These are phyloP conservation scores for Cinnamomum micranthum DNA, from an alignment of 164 flowering plant genomes.

Conservation along the genomic window DNA sequence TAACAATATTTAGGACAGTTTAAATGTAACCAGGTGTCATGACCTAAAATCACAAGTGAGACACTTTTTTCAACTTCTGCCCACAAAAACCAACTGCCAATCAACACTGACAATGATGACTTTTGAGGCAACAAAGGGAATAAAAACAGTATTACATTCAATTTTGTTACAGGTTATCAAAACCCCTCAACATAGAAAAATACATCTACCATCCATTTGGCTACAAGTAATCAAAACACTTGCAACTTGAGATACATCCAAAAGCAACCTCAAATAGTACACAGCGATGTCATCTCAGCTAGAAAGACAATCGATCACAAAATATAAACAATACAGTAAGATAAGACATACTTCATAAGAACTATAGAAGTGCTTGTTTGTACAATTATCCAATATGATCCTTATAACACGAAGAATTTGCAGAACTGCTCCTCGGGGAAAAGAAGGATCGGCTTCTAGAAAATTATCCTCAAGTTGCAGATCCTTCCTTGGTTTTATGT, in stretches of 20 bases:
- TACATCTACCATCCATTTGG: too few relatives aligned
- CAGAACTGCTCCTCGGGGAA: constrained; percentile 80
- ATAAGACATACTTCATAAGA: constrained; percentile 63
- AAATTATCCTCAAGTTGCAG: constrained; percentile 70
- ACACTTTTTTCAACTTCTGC: too few relatives aligned
- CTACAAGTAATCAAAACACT: too few relatives aligned
- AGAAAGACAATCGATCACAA: background rate
- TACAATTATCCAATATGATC: constrained; percentile 84
- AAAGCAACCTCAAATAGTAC: too few relatives aligned
- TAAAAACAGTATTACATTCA: too few relatives aligned
- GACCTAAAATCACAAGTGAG: background rate
- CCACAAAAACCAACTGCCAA: too few relatives aligned
- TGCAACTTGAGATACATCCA: too few relatives aligned
- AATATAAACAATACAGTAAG: too few relatives aligned
- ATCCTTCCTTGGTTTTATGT: constrained; percentile 77
- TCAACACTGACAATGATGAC: too few relatives aligned
- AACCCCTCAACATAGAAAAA: too few relatives aligned
- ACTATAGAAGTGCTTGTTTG: constrained; percentile 82
- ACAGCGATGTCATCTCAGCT: background rate
- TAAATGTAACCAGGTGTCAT: background rate
- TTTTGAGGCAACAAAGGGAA: too few relatives aligned
- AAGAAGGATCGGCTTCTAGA: constrained; percentile 75
- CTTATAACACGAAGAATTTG: constrained; percentile 84
- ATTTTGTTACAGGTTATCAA: too few relatives aligned
- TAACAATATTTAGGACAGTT: background rate